phyloP scores from a whole-genome alignment of 1,139 yeast species.

The Schizosaccharomyces versatilis region DNA sequence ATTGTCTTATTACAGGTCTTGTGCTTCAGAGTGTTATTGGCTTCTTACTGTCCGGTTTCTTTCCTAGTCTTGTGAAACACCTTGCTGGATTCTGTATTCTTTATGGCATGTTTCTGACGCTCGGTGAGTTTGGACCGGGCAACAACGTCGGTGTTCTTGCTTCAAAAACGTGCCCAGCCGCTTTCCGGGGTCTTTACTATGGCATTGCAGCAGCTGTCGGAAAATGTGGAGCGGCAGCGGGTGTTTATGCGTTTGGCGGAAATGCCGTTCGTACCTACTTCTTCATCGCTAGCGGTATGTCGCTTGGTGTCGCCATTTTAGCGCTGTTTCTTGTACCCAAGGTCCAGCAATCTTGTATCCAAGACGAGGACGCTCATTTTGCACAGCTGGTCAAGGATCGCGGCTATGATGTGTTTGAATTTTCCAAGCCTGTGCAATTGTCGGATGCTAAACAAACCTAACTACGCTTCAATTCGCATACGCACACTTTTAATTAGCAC shows the following conservation, averaged over 20 bases:
- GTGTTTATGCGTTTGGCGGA: constrained; percentile 58
- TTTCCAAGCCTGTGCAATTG: too few species aligned
- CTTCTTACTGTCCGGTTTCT: constrained; percentile 65
- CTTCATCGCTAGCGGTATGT: constrained; percentile 56
- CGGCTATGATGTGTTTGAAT: too few species aligned
- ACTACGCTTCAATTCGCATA: too few species aligned
- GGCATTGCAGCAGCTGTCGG: constrained; percentile 82
- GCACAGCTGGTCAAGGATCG: too few species aligned
- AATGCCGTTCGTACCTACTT: constrained; percentile 48
- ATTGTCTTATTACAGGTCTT: constrained; percentile 51
- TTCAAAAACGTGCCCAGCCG: constrained; percentile 65
- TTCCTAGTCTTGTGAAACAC: constrained; percentile 30
- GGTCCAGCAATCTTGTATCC: constrained; percentile 63
- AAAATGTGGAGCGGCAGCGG: constrained; percentile 79
- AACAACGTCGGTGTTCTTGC: constrained; percentile 76
- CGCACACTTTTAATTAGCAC: too few species aligned
- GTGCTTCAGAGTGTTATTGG: constrained; percentile 57
- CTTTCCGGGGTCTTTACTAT: constrained; percentile 76
- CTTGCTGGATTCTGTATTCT: constrained; percentile 64
- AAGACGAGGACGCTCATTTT: constrained; percentile 53
- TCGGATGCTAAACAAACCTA: too few species aligned
- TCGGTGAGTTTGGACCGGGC: constrained; percentile 78
- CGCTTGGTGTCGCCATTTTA: constrained; percentile 45
- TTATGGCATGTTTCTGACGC: constrained; percentile 63
- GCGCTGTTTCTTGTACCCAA: constrained; percentile 56